Percentiles rank a stretch among this genome's conserved stretches.
These are phyloP conservation scores for Epichloe bromicola DNA, from an alignment of 2,329 filamentous ascomycete species.

Conservation along the genomic window DNA sequence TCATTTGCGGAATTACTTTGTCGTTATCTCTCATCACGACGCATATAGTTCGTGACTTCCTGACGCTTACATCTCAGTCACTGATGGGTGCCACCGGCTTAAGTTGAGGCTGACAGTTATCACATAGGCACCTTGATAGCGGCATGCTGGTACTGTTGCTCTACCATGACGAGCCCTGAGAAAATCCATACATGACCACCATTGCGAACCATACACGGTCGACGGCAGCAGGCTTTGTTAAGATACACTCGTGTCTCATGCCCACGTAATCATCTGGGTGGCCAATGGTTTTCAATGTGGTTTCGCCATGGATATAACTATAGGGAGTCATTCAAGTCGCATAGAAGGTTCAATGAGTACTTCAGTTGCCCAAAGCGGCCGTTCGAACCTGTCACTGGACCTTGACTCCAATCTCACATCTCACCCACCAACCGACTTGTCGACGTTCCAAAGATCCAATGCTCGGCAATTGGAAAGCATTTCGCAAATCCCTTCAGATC, in stretches of 20 bases:
- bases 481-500: constrained; percentile 14
- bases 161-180: constrained; percentile 1
- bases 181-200: not conserved
- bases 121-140: constrained; percentile 1
- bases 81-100: constrained; percentile 2
- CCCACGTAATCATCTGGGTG: constrained; percentile 1
- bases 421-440: not conserved
- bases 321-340: not conserved
- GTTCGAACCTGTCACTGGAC: constrained; percentile 3
- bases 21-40: not conserved
- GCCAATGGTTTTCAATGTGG: constrained; percentile 2
- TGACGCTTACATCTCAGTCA: constrained; percentile 8
- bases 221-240: constrained; percentile 1
- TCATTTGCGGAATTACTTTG: not conserved
- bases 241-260: constrained; percentile 3
- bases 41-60: constrained; percentile 8
- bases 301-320: constrained; percentile 3
- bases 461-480: constrained; percentile 20
- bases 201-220: constrained; percentile 5
- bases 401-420: constrained; percentile 6
- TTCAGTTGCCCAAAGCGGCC: not conserved
- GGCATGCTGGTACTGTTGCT: not conserved
- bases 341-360: not conserved
- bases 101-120: constrained; percentile 5
- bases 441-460: not conserved